These are phyloP conservation scores for Zhuliangozyma blackwelliae DNA, from an alignment of 1,139 yeast species.

Conservation along the genomic window DNA sequence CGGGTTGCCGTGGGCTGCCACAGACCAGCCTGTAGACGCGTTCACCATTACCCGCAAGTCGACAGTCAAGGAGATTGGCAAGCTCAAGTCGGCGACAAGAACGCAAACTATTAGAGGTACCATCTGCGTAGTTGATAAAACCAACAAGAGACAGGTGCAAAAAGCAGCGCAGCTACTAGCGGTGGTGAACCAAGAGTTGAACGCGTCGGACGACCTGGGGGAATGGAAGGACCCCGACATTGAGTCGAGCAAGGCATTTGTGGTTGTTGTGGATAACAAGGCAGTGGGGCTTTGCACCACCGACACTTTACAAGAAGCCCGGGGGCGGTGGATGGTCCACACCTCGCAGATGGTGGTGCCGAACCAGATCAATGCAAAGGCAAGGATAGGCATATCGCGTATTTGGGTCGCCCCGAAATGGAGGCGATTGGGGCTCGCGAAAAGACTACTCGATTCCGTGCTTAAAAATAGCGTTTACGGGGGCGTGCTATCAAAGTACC, in stretches of 20 bases:
- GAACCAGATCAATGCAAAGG: conserved; percentile 21
- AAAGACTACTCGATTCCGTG: conserved; percentile 37
- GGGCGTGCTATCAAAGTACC: conserved; percentile 28
- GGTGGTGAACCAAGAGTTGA: conserved; percentile 56
- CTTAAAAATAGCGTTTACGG: conserved; percentile 50
- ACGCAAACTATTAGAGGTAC: conserved; percentile 8
- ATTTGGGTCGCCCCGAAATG: conserved; percentile 58
- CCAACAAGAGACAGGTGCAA: conserved; percentile 16
- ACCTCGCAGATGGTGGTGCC: conserved; percentile 33
- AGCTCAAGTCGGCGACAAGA: conserved; percentile 3
- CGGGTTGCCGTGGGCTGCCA: conserved; percentile 44
- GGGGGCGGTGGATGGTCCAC: conserved; percentile 46
- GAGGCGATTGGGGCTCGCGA: conserved; percentile 51
- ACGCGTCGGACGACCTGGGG: conserved; percentile 52
- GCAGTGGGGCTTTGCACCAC: conserved; percentile 55
- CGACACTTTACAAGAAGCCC: conserved; percentile 21
- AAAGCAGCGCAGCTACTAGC: conserved; percentile 28
- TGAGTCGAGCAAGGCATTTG: conserved; percentile 38
- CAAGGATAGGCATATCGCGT: conserved; percentile 56
- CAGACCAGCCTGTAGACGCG: conserved; percentile 27
- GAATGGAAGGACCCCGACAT: conserved; percentile 36
- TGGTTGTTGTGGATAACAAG: conserved; percentile 33
- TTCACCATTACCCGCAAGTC: conserved; percentile 10
- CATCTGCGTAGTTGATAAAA: conserved; percentile 16
- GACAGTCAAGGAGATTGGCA: background rate